These are phyloP conservation scores for Nakazawaea siamensis DNA, from an alignment of 805 yeast species.

Conservation along the genomic window DNA sequence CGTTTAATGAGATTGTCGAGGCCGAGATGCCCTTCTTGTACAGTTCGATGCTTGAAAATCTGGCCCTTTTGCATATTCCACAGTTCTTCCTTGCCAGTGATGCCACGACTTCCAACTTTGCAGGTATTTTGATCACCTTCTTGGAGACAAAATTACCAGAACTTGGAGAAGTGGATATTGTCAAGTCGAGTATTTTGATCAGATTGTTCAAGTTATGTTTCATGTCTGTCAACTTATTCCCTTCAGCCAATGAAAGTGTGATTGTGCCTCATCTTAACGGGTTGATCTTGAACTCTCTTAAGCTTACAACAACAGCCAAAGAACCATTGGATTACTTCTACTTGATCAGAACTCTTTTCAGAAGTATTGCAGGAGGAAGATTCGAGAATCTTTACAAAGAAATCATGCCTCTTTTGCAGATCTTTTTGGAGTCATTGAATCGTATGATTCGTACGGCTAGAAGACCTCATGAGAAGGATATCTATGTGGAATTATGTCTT, in stretches of 20 bases:
- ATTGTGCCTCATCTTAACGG: conserved; percentile 82
- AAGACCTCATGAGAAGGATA: conserved; percentile 83
- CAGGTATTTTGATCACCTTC: conserved; percentile 74
- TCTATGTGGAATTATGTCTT: conserved; percentile 88
- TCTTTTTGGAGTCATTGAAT: conserved; percentile 76
- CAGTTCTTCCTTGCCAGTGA: conserved; percentile 93
- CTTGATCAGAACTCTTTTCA: conserved; percentile 77
- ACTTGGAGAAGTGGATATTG: conserved; percentile 72
- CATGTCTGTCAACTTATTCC: conserved; percentile 92
- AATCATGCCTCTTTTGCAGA: conserved; percentile 85
- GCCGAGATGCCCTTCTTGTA: conserved; percentile 73
- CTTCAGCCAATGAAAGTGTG: conserved; percentile 79
- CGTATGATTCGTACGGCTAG: conserved; percentile 76
- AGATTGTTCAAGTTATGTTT: conserved; percentile 87
- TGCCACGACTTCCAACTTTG: conserved; percentile 86
- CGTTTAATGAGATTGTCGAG: conserved; percentile 87
- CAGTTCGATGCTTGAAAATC: conserved; percentile 71
- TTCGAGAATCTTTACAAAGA: conserved; percentile 90
- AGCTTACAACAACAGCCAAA: conserved; percentile 72
- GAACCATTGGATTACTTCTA: conserved; percentile 90
- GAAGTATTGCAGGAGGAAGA: conserved; percentile 95
- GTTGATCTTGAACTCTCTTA: conserved; percentile 72
- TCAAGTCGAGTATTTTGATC: conserved; percentile 72
- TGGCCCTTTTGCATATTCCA: conserved; percentile 83
- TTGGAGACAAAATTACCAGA: conserved; percentile 65